These are phyloP conservation scores for Candida insectorum DNA, from an alignment of 805 yeast genomes.

Conservation along the genomic window DNA sequence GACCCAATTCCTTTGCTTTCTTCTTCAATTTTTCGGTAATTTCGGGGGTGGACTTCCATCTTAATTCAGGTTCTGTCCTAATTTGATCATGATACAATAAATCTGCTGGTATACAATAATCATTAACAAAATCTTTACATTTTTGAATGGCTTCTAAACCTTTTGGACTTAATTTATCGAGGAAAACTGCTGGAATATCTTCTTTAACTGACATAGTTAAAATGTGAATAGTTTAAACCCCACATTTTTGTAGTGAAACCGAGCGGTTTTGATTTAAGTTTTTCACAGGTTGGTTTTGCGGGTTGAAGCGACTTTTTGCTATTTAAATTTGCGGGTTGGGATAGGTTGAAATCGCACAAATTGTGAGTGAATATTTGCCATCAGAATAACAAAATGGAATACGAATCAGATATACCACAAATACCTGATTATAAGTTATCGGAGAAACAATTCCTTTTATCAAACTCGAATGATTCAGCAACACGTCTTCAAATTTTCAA, in stretches of 20 bases:
- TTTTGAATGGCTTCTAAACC: slow-evolving; percentile 39
- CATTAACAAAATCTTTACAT: slow-evolving; percentile 49
- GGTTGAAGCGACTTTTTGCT: no score
- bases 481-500: slow-evolving; percentile 40
- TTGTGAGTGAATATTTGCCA: slow-evolving; percentile 7
- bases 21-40: slow-evolving; percentile 49
- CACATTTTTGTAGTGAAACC: no score
- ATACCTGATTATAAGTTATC: slow-evolving; percentile 83
- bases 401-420: slow-evolving; percentile 48
- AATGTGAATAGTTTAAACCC: no score
- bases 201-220: slow-evolving; percentile 8
- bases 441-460: slow-evolving; percentile 70
- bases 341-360: not conserved
- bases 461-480: slow-evolving; percentile 25
- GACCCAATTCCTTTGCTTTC: slow-evolving; percentile 50
- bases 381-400: slow-evolving; percentile 22
- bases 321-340: not conserved
- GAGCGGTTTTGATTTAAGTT: no score
- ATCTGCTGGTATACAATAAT: slow-evolving; percentile 57
- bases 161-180: slow-evolving; percentile 31
- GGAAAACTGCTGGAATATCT: slow-evolving; percentile 40
- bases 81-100: slow-evolving; percentile 40
- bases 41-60: slow-evolving; percentile 49
- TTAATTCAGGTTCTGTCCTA: slow-evolving; percentile 30
- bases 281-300: not conserved